Evolutionary conservation across 2,329 filamentous ascomycete species (phyloP).

Genomic region (Aspergillus awamori): DNA sequence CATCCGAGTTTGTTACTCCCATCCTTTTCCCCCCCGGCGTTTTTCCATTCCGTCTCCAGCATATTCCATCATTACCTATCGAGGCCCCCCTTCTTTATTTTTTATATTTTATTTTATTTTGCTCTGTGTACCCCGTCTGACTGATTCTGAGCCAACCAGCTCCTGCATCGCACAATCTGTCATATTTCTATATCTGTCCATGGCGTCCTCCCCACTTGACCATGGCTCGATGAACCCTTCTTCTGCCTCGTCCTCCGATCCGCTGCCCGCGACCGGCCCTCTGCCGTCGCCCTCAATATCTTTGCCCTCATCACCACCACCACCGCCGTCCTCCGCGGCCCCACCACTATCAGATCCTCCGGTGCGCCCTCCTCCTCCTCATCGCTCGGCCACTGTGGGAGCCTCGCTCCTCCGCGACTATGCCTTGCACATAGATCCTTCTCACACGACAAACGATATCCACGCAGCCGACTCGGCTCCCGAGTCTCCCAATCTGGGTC

Average conservation of each 20-base stretch:
- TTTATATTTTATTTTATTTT: background rate
- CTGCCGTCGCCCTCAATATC: slow-evolving; percentile 14
- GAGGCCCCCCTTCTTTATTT: background rate
- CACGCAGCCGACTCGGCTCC: slow-evolving; percentile 26
- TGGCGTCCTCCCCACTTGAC: slow-evolving; percentile 23
- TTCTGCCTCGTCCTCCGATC: slow-evolving; percentile 15
- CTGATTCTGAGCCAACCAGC: background rate
- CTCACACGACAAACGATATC: slow-evolving; percentile 42
- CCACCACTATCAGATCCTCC: slow-evolving; percentile 29
- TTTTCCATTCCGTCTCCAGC: slow-evolving; percentile 3
- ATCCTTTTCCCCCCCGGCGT: slow-evolving; percentile 1
- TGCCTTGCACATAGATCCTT: slow-evolving; percentile 47
- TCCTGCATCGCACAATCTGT: background rate
- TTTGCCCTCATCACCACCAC: slow-evolving; percentile 20
- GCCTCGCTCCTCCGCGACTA: slow-evolving; percentile 48
- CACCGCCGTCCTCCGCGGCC: slow-evolving; percentile 29
- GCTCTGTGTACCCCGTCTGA: background rate
- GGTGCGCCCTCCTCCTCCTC: slow-evolving; percentile 24
- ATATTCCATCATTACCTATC: background rate
- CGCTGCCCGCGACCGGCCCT: slow-evolving; percentile 17
- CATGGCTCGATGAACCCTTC: slow-evolving; percentile 23
- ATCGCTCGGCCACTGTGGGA: slow-evolving; percentile 34
- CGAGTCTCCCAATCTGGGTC: slow-evolving; percentile 23
- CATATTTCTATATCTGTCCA: slow-evolving; percentile 13
- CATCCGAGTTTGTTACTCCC: slow-evolving; percentile 28